These are phyloP conservation scores for Picochlorum sp. DNA, from an alignment of 139 green algal species.

Conservation along the genomic window DNA sequence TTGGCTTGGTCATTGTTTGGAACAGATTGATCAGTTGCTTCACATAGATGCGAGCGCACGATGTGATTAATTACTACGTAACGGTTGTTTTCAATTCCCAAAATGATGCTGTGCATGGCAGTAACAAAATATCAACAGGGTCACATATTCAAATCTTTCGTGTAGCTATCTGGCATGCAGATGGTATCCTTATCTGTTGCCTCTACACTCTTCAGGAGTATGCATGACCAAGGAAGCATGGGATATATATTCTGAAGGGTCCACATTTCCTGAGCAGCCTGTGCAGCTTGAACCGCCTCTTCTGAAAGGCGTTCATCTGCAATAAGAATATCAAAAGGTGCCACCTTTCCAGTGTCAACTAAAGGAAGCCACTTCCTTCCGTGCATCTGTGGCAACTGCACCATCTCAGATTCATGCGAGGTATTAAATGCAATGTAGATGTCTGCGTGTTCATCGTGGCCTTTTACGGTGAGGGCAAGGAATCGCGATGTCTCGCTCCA, in stretches of 20 bases:
- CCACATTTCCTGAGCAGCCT: constrained; percentile 49
- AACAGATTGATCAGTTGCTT: too few relatives aligned
- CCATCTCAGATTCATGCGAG: constrained; percentile 27
- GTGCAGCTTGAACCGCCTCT: constrained; percentile 26
- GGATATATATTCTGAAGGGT: constrained; percentile 49
- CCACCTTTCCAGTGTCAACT: constrained; percentile 63
- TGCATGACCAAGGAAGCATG: constrained; percentile 67
- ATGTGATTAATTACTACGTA: too few relatives aligned
- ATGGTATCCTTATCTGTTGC: too few relatives aligned
- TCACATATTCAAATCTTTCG: too few relatives aligned
- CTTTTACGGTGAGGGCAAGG: constrained; percentile 65
- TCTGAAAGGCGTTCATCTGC: constrained; percentile 42
- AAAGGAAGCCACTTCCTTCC: constrained; percentile 56
- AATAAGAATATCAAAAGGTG: constrained; percentile 74
- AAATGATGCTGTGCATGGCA: too few relatives aligned
- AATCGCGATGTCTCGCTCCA: constrained; percentile 83
- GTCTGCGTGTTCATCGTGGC: constrained; percentile 22
- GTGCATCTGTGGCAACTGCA: constrained; percentile 52
- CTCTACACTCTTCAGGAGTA: constrained; percentile 43
- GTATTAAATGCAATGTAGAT: constrained; percentile 68
- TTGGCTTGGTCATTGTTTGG: too few relatives aligned
- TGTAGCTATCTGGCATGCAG: too few relatives aligned
- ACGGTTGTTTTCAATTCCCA: too few relatives aligned
- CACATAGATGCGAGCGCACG: too few relatives aligned
- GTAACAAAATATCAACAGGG: too few relatives aligned